Evolutionary conservation across 78 protist genomes (phyloP).

Genomic region (Acrasis kona): DNA sequence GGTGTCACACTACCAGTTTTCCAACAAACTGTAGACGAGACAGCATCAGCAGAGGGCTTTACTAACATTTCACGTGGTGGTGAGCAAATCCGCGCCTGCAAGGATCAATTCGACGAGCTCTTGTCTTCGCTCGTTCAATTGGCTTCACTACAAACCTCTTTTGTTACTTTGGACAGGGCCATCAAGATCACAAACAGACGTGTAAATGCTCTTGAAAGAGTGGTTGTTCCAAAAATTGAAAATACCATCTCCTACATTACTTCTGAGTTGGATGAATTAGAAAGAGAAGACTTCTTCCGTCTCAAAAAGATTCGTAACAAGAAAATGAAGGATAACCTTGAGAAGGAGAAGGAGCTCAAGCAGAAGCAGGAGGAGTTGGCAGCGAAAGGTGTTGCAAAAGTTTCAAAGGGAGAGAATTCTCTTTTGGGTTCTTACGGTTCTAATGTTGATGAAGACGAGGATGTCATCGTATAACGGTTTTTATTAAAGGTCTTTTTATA

Average conservation of each 20-base stretch:
- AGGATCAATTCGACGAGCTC: slow-evolving; percentile 45
- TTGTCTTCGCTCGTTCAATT: slow-evolving; percentile 63
- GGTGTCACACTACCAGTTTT: slow-evolving; percentile 88
- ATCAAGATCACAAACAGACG: slow-evolving; percentile 96
- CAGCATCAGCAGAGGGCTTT: slow-evolving; percentile 15
- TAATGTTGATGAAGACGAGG: not conserved
- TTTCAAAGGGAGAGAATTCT: not conserved
- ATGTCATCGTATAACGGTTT: not conserved
- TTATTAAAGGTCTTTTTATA: too few species aligned
- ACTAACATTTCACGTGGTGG: slow-evolving; percentile 95
- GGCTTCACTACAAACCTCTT: slow-evolving; percentile 92
- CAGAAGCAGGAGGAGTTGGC: not conserved
- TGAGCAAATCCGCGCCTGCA: slow-evolving; percentile 57
- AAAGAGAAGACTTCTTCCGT: slow-evolving; percentile 85
- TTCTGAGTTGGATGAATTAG: slow-evolving; percentile 93
- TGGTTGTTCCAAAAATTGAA: slow-evolving; percentile 29
- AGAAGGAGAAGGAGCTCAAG: not conserved
- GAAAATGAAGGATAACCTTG: slow-evolving; percentile 10
- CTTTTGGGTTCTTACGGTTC: not conserved
- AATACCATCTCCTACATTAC: slow-evolving; percentile 80
- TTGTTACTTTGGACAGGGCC: slow-evolving; percentile 87
- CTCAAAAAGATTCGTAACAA: slow-evolving; percentile 48
- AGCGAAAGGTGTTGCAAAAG: not conserved
- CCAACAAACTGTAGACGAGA: slow-evolving; percentile 4
- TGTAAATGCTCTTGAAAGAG: slow-evolving; percentile 96